Conservation (phyloP, 768 basidiomycete species). For the Termitomyces eurrhizus region DNA sequence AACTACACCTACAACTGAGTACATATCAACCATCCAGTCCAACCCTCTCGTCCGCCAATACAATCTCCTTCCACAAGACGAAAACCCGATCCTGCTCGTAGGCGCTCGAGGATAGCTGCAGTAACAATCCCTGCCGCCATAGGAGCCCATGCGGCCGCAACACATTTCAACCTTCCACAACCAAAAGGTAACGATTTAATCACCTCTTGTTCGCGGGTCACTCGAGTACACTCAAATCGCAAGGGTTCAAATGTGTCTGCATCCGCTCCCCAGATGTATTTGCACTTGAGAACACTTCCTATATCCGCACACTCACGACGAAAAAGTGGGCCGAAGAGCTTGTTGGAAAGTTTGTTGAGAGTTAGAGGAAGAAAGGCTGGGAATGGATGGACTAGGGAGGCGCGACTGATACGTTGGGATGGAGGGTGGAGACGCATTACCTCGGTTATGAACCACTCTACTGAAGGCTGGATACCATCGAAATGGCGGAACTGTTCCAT, state of each 20-base stretch:
- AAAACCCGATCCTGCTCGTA: slow-evolving; percentile 24
- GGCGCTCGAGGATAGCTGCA: slow-evolving; percentile 34
- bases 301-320: slow-evolving; percentile 32
- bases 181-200: slow-evolving; percentile 44
- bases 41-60: slow-evolving; percentile 36
- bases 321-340: slow-evolving; percentile 1
- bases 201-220: slow-evolving; percentile 16
- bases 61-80: slow-evolving; percentile 21
- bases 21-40: slow-evolving; percentile 39
- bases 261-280: slow-evolving; percentile 32
- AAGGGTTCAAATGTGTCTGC: slow-evolving; percentile 40
- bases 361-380: not conserved
- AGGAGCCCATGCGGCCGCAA: slow-evolving; percentile 47
- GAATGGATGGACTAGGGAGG: slow-evolving; percentile 1
- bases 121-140: slow-evolving; percentile 46
- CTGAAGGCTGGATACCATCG: slow-evolving; percentile 21
- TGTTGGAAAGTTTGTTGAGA: not conserved
- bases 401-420: slow-evolving; percentile 40
- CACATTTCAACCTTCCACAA: slow-evolving; percentile 39
- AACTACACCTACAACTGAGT: slow-evolving; percentile 14
- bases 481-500: slow-evolving; percentile 23
- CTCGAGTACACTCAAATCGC: slow-evolving; percentile 25
- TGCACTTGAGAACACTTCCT: slow-evolving; percentile 28
- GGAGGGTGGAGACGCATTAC: slow-evolving; percentile 49
- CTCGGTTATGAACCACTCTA: slow-evolving; percentile 37